Base-by-base conservation (phyloP, 257 asterid genomes). In the Coffea canephora region DNA sequence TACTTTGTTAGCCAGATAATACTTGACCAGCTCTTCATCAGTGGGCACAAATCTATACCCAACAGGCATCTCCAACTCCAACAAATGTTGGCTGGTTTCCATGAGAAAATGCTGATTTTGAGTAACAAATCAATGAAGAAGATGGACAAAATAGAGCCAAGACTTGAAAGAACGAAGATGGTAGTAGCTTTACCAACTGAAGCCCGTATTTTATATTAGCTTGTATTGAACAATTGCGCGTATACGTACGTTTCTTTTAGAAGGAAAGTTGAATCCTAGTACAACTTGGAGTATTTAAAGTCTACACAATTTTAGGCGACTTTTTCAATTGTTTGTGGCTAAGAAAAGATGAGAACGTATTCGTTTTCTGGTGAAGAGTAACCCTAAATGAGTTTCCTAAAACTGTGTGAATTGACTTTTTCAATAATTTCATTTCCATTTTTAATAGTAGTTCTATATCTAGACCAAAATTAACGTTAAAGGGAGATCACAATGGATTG, bases 41-140 rank as follows among this genome's bases (percentile, higher is more conserved):
- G 80, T 83, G 3, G 87, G 89, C 16, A 77, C 9, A 76, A 86
- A 86, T n/a, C 87, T 75, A 67, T 75, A 86, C 50, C 89, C 89
- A 12, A 74, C n/a, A 7, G 89, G 84, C 75, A 81, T 61, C 45
- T 61, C 45, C 18, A 49, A 25, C 45, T 61, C 45, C 25, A 49
- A 25, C 0, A 12, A 1, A 6, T 46, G 43, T 75, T 45, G 4
- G 16, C 31, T 21, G 9, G 41, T 59, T 21, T 18, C 78, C 69
- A 75, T 75, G 31, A 34, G 55, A 31, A 61, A 57, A 6, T 57
- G 65, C 46, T 45, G 59, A 45, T 3, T 3, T 15, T 46, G 61
- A n/a, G 19, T 6, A 4, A 46, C n/a, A 19, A 25, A 48, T n/a
- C 23, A 19, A 19, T 9, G 14, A 6, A 18, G 21, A 59, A 21